phyloP scores from a whole-genome alignment of 2,329 filamentous ascomycete species.

The Diaporthe citri region DNA sequence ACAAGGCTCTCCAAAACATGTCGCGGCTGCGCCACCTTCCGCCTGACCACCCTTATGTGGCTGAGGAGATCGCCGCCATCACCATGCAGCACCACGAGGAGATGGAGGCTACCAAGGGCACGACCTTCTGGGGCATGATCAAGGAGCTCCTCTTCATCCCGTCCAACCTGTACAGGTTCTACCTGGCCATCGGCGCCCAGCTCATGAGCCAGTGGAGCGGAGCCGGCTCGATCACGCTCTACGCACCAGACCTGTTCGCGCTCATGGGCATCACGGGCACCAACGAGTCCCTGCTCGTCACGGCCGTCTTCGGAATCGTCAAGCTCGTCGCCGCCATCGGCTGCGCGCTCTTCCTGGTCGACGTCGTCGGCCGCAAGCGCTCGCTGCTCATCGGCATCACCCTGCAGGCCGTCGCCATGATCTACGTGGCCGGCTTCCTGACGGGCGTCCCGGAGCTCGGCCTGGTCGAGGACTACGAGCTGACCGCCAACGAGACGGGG shows the following conservation, averaged over 20 bases:
- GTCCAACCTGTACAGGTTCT: slow-evolving; percentile 80
- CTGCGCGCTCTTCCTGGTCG: slow-evolving; percentile 84
- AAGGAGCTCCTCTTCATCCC: slow-evolving; percentile 77
- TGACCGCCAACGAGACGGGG: slow-evolving; percentile 62
- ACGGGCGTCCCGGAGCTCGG: slow-evolving; percentile 72
- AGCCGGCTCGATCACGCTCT: slow-evolving; percentile 80
- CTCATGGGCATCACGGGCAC: slow-evolving; percentile 78
- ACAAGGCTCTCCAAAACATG: slow-evolving; percentile 69
- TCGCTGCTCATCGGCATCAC: slow-evolving; percentile 71
- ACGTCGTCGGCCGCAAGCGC: slow-evolving; percentile 81
- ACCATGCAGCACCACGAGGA: slow-evolving; percentile 76
- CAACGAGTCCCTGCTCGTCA: slow-evolving; percentile 78
- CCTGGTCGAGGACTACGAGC: slow-evolving; percentile 59
- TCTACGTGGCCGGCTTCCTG: slow-evolving; percentile 73
- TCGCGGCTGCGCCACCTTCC: slow-evolving; percentile 70
- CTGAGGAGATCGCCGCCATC: slow-evolving; percentile 73
- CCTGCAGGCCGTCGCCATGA: slow-evolving; percentile 71
- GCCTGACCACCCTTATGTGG: slow-evolving; percentile 70
- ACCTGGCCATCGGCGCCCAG: slow-evolving; percentile 76
- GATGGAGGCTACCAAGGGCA: slow-evolving; percentile 76
- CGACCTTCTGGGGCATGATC: slow-evolving; percentile 73
- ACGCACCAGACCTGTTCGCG: slow-evolving; percentile 79
- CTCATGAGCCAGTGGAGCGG: slow-evolving; percentile 81
- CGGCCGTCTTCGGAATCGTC: slow-evolving; percentile 80
- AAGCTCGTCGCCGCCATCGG: slow-evolving; percentile 76